Conservation (phyloP, 345 rosid genomes). For the Xanthoceras sorbifolium region DNA sequence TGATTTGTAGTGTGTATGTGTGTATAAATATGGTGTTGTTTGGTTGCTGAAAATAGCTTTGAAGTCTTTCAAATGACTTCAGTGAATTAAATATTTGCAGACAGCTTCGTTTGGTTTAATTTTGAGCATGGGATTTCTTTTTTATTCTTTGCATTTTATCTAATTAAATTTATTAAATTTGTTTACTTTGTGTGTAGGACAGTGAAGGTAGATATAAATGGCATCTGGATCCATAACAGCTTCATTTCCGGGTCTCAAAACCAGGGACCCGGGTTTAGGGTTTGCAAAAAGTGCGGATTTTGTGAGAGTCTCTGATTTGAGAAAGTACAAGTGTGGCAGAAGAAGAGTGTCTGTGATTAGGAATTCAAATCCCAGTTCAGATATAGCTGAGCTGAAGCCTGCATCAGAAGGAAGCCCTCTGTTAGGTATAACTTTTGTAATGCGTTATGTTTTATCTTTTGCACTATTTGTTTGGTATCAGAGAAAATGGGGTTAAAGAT, state of each 20-base stretch:
- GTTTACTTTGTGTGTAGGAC: not conserved
- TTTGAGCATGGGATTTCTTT: slow-evolving; percentile 35
- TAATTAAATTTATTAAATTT: not conserved
- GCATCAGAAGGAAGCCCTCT: slow-evolving; percentile 87
- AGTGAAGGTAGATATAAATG: slow-evolving; percentile 46
- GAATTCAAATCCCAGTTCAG: slow-evolving; percentile 63
- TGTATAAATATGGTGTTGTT: slow-evolving; percentile 18
- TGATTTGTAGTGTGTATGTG: slow-evolving; percentile 12
- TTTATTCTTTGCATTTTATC: not conserved
- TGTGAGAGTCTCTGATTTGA: slow-evolving; percentile 66
- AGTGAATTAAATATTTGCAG: not conserved
- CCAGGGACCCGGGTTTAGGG: slow-evolving; percentile 56
- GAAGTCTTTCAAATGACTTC: slow-evolving; percentile 6
- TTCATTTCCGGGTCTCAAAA: slow-evolving; percentile 65
- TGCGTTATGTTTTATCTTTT: not conserved
- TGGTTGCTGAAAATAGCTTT: slow-evolving; percentile 3
- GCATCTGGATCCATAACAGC: slow-evolving; percentile 75
- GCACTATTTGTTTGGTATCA: not conserved
- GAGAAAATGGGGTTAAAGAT: not conserved
- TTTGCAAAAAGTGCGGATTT: slow-evolving; percentile 59
- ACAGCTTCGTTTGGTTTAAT: not conserved
- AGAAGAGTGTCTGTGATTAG: slow-evolving; percentile 56
- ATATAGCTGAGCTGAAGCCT: slow-evolving; percentile 74
- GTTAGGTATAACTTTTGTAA: slow-evolving; percentile 51
- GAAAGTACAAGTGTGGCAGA: slow-evolving; percentile 45